Evolutionary conservation across 1,139 yeast genomes (phyloP).

Genomic region (Yamadazyma diddensiae): DNA sequence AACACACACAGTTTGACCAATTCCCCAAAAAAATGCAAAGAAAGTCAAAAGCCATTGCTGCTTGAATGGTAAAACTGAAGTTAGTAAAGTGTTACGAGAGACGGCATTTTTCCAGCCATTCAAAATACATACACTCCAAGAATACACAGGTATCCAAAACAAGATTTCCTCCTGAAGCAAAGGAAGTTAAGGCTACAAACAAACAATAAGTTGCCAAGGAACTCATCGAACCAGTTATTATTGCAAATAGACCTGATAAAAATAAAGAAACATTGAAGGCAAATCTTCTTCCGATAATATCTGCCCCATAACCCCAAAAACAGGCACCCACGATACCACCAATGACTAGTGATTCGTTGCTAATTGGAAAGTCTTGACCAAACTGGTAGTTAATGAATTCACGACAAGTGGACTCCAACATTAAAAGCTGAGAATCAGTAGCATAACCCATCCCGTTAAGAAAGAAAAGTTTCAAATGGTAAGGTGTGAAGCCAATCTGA

Average conservation of each 20-base stretch:
- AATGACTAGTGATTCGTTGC: conserved; percentile 25
- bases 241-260: conserved; percentile 48
- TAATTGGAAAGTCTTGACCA: conserved; percentile 30
- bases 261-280: conserved; percentile 56
- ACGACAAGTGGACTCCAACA: conserved; percentile 37
- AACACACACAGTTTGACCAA: conserved; percentile 57
- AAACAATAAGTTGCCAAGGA: conserved; percentile 48
- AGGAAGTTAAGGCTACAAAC: conserved; percentile 43
- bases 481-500: conserved; percentile 36
- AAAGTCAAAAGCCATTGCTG: conserved; percentile 54
- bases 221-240: conserved; percentile 52
- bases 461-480: conserved; percentile 35
- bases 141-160: conserved; percentile 61
- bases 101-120: too few species aligned
- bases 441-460: conserved; percentile 64
- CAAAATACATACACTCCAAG: too few species aligned
- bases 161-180: conserved; percentile 59
- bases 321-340: conserved; percentile 59
- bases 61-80: conserved; percentile 50
- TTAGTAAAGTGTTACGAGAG: too few species aligned
- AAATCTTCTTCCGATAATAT: conserved; percentile 55
- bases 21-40: conserved; percentile 62
- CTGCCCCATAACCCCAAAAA: conserved; percentile 59
- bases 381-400: conserved; percentile 42
- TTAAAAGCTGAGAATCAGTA: conserved; percentile 56